Evolutionary conservation across 768 basidiomycete genomes (phyloP).

Genomic region (Leccinum incarnatum): DNA sequence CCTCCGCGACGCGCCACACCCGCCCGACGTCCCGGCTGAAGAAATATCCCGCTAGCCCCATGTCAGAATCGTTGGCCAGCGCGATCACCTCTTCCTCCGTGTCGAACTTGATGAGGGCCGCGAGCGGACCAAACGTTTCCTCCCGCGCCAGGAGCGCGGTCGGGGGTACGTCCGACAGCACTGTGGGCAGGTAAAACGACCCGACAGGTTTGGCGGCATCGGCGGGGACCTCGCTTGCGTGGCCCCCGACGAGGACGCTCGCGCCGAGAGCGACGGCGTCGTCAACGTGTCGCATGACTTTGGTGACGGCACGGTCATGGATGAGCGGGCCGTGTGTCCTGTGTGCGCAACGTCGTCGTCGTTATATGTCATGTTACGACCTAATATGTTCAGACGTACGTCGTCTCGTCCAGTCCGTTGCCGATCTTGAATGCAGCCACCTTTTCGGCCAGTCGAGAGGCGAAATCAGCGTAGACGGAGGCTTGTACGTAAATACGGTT

Average conservation of each 20-base stretch:
- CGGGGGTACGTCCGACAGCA: conserved; percentile 78
- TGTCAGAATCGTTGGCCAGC: conserved; percentile 78
- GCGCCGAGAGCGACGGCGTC: conserved; percentile 87
- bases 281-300: conserved; percentile 81
- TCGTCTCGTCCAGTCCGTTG: conserved; percentile 74
- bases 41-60: conserved; percentile 94
- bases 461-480: conserved; percentile 88
- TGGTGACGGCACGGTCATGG: conserved; percentile 79
- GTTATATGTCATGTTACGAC: neutral
- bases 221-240: conserved; percentile 46
- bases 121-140: conserved; percentile 95
- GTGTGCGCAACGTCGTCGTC: neutral
- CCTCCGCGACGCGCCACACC: conserved; percentile 93
- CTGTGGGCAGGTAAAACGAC: conserved; percentile 82
- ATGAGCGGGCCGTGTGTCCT: conserved; percentile 97
- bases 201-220: conserved; percentile 25
- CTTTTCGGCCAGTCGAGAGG: conserved; percentile 77
- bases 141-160: conserved; percentile 68
- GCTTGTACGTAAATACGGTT: conserved; percentile 95
- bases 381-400: conserved; percentile 43
- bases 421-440: conserved; percentile 87
- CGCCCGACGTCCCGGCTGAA: conserved; percentile 83
- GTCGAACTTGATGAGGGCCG: conserved; percentile 84
- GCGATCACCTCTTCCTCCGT: conserved; percentile 91
- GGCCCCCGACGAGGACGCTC: conserved; percentile 87